Conservation (phyloP, 164 flowering plant genomes). For the Euptelea pleiosperma region DNA sequence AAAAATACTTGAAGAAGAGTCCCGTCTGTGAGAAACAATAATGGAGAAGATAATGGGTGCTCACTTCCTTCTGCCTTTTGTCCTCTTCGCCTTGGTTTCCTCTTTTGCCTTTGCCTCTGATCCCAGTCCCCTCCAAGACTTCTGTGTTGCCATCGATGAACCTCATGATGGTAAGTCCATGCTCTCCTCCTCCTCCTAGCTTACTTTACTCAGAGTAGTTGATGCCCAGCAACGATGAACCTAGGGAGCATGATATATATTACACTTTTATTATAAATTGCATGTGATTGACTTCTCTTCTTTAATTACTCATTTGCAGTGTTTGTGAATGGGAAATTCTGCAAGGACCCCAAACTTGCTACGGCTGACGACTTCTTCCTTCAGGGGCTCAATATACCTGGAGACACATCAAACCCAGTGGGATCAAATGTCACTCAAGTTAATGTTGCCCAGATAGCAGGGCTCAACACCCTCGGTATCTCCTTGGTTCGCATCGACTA, state of each 20-base stretch:
- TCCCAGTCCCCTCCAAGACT: too few relatives aligned
- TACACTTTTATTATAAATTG: too few relatives aligned
- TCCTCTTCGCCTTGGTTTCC: background rate
- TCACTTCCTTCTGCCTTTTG: background rate
- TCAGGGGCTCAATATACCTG: conserved; percentile 11
- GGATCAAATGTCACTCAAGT: conserved; percentile 17
- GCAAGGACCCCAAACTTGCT: conserved; percentile 16
- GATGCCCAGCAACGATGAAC: too few relatives aligned
- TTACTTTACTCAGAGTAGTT: too few relatives aligned
- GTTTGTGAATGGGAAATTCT: conserved; percentile 16
- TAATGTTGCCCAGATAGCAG: conserved; percentile 13
- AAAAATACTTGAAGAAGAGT: too few relatives aligned
- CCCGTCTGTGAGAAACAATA: too few relatives aligned
- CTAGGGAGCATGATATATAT: too few relatives aligned
- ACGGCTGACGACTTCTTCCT: conserved; percentile 17
- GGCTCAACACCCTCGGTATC: conserved; percentile 27
- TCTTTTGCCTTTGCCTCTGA: background rate
- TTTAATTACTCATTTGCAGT: background rate
- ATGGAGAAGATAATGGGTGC: too few relatives aligned
- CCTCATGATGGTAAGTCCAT: too few relatives aligned
- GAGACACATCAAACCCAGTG: conserved; percentile 13
- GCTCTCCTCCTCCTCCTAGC: too few relatives aligned
- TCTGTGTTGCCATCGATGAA: too few relatives aligned
- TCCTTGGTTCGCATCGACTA: conserved; percentile 21
- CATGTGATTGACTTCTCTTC: background rate